phyloP scores from a whole-genome alignment of 768 basidiomycete species.

The Coprinopsis cinerea region DNA sequence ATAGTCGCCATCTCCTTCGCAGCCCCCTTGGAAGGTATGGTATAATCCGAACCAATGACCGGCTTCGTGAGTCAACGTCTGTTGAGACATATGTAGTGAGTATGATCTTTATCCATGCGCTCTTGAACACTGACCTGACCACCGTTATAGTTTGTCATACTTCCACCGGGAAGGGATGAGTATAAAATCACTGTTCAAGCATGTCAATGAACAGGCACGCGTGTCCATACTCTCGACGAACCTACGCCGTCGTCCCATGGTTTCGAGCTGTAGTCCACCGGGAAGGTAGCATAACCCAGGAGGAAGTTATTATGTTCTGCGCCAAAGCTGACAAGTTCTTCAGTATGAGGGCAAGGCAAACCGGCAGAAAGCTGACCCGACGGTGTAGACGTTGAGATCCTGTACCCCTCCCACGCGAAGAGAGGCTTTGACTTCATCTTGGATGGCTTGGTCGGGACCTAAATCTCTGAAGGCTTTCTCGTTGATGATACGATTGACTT shows the following conservation, averaged over 20 bases:
- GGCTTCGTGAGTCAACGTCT: conserved; percentile 49
- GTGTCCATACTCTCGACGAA: conserved; percentile 7
- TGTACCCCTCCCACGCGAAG: conserved; percentile 36
- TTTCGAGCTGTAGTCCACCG: conserved; percentile 29
- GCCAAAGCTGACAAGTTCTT: conserved; percentile 24
- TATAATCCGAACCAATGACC: conserved; percentile 57
- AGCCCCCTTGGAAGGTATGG: conserved; percentile 55
- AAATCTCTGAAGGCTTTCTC: conserved; percentile 40
- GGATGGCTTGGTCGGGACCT: conserved; percentile 24
- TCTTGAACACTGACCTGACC: conserved; percentile 24
- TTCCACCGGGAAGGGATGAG: conserved; percentile 39
- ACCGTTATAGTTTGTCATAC: conserved; percentile 34
- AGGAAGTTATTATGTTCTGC: conserved; percentile 34
- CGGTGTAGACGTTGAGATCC: conserved; percentile 46
- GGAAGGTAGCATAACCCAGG: conserved; percentile 52
- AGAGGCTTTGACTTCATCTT: neutral
- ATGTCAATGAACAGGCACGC: too few species aligned
- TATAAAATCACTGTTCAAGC: conserved; percentile 27
- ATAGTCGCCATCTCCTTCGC: conserved; percentile 33
- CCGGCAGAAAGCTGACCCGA: conserved; percentile 30
- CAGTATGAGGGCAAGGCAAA: neutral
- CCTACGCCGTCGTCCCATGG: conserved; percentile 44
- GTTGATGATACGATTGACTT: conserved; percentile 36
- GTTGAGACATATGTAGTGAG: conserved; percentile 13
- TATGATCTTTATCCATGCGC: conserved; percentile 13